Base-by-base conservation (phyloP, 257 asterid genomes). In the Euphrasia confusa region DNA sequence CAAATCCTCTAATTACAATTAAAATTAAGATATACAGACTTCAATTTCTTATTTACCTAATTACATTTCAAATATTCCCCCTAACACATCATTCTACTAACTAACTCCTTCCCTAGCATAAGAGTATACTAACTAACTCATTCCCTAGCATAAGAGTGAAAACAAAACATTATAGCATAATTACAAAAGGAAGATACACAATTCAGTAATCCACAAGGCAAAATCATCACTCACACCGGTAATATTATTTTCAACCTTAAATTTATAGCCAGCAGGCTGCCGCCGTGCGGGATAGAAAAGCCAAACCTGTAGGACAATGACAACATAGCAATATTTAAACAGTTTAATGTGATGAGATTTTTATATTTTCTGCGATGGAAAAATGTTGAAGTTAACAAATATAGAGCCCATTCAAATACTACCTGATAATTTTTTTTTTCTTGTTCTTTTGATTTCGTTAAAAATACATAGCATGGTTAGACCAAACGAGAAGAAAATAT, bases 291-390 rank as follows among this genome's bases (percentile, higher is more conserved):
- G 14, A n/a, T 17, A 10, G 18, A 63, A 49, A 30, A n/a, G 59
- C 32, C 10, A 54, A 48, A 28, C 67, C 67, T 63, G 67, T 37
- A 7, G 49, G 7, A 24, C 15, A 32, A 63, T 15, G 21, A 15
- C 32, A 56, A 21, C 10, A 49, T 26, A 49, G 32, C n/a, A 28
- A 1, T 15, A 52, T 4, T 52, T 52, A 17, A 52, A 52, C 1
- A 28, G 66, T 53, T 18, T 47, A 17, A 15, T 52, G 30, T 17
- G 57, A 15, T n/a, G n/a, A n/a, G n/a, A n/a, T n/a, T n/a, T n/a
- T n/a, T n/a, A n/a, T n/a, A n/a, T n/a, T n/a, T n/a, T n/a, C n/a
- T n/a, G n/a, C n/a, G n/a, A n/a, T 52, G 53, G 53, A n/a, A 40
- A 40, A 11, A 40, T 11, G 14, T 47, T 47, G 15, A 47, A 47